Evolutionary conservation across 2,329 filamentous ascomycete species (phyloP), one percentile per base, ranked within the genome.

Genomic region (Aspergillus arachidicola): DNA sequence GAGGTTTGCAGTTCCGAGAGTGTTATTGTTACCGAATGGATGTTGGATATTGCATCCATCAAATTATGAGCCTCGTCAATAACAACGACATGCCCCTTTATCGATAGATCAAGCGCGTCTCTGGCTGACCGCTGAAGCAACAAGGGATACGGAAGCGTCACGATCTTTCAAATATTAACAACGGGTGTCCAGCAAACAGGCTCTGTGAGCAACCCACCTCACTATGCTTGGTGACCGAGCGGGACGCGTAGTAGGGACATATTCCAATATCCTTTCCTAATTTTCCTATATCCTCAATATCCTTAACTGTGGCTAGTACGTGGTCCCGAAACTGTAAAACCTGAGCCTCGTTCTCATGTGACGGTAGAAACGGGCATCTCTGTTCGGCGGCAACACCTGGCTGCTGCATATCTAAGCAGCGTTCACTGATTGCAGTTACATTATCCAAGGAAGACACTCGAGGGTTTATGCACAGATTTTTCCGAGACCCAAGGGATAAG

Each of bases 21-120:
- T 2, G 87, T 87, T 23, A 98, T 85, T 41, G 91, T 87, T 0
- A 92, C 87, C 0, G 94, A 94, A 75, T 97, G 89, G 38, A 97
- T 95, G 53, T 89, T 90, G 19, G 92, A 87, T 53, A 99, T 92
- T 0, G 94, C 93, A 75, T 97, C 94, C 90, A 97, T 97, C 58
- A 99, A 86, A 73, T 99, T 99, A 75, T 99, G 95, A 0, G 95
- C 95, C 81, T 99, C 95, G 69, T 99, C 95, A 55, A 99, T 92
- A 30, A 99, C 91, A n/a, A 99, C 89, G 0, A 99, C 84, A 72
- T 96, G 95, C 6, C 89, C 88, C 70, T 96, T 93, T 10, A 99
- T 79, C 28, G 91, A 94, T 50, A 99, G 88, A 0, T 91, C 90
- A 0, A 99, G 83, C 0, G 95, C 93, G 64, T 98, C 94, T 56